Evolutionary conservation across 1,284 basidiomycete species (phyloP).

Genomic region (Tremellales sp.): DNA sequence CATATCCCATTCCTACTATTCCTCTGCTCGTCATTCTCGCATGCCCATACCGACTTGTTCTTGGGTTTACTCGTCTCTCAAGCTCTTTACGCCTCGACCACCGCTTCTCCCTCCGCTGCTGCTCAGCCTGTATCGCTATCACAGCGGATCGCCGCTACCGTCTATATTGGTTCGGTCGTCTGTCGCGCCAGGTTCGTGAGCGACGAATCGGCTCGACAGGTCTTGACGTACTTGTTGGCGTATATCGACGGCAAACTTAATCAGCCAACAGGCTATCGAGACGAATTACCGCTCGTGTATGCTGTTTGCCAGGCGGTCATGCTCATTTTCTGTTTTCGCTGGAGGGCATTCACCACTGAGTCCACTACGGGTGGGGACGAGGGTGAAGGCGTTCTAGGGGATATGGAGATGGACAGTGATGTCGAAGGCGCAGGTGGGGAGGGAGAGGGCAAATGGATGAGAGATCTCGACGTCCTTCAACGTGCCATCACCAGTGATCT

Average conservation of each 20-base stretch:
- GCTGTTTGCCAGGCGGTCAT: constrained; percentile 90
- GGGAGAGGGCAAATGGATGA: constrained; percentile 68
- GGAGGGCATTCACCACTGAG: constrained; percentile 55
- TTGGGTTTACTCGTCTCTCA: constrained; percentile 87
- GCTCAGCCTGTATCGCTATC: constrained; percentile 32
- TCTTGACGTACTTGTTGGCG: constrained; percentile 77
- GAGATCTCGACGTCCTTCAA: constrained; percentile 73
- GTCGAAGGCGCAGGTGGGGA: constrained; percentile 51
- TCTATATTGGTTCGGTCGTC: constrained; percentile 89
- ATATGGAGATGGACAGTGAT: constrained; percentile 48
- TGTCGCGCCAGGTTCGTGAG: constrained; percentile 85
- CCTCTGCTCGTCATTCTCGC: constrained; percentile 86
- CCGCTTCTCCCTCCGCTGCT: constrained; percentile 15
- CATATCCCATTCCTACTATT: constrained; percentile 97
- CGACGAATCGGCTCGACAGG: constrained; percentile 66
- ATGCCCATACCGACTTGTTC: constrained; percentile 87
- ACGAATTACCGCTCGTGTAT: constrained; percentile 67
- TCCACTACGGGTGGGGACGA: constrained; percentile 14
- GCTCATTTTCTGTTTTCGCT: constrained; percentile 97
- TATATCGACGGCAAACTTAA: constrained; percentile 75
- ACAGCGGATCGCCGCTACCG: constrained; percentile 75
- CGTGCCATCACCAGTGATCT: constrained; percentile 74
- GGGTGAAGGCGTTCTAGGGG: constrained; percentile 60
- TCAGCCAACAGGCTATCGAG: constrained; percentile 50
- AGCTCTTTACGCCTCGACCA: constrained; percentile 69